phyloP scores from a whole-genome alignment of 768 basidiomycete species.

The Paxillus involutus region DNA sequence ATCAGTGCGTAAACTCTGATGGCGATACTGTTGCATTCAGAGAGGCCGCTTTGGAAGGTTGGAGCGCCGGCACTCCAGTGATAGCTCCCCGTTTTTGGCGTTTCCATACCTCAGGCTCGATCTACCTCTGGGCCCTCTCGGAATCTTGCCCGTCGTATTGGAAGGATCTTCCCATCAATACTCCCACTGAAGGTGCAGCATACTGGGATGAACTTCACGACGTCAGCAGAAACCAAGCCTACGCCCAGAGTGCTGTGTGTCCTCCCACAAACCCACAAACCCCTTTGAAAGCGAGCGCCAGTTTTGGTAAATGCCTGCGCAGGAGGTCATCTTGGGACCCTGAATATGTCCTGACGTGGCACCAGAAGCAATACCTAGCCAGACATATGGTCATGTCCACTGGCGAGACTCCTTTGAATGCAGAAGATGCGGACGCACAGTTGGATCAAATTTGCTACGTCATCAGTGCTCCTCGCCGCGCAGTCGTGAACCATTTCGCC shows the following conservation, averaged over 20 bases:
- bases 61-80: constrained; percentile 43
- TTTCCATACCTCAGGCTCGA: constrained; percentile 52
- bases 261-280: constrained; percentile 17
- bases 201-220: constrained; percentile 62
- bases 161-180: constrained; percentile 45
- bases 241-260: constrained; percentile 21
- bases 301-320: constrained; percentile 52
- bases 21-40: constrained; percentile 50
- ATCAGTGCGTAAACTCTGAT: constrained; percentile 44
- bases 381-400: constrained; percentile 45
- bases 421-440: constrained; percentile 39
- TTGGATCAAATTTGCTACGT: constrained; percentile 52
- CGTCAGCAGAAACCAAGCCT: constrained; percentile 41
- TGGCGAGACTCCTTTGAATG: constrained; percentile 48
- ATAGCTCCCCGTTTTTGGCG: constrained; percentile 65
- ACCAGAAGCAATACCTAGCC: constrained; percentile 65
- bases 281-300: constrained; percentile 27
- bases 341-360: constrained; percentile 62
- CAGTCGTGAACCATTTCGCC: constrained; percentile 46
- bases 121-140: constrained; percentile 60
- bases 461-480: constrained; percentile 53
- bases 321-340: constrained; percentile 60
- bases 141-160: constrained; percentile 54
- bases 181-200: constrained; percentile 36
- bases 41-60: constrained; percentile 39